Evolutionary conservation across 2,329 filamentous ascomycete genomes (phyloP).

Genomic region (Periconia sp.): DNA sequence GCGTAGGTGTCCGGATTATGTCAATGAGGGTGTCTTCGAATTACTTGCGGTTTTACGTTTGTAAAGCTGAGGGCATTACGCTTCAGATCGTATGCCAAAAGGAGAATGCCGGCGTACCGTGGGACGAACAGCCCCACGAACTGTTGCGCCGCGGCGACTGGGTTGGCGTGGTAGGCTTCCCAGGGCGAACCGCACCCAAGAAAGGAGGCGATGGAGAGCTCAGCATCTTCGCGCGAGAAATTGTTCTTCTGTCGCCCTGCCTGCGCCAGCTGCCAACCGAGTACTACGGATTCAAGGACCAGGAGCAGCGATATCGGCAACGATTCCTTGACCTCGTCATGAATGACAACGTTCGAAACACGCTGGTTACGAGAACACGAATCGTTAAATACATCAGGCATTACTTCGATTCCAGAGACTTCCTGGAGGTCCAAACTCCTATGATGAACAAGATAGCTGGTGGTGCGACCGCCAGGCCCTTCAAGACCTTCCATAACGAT

Average conservation of each 20-base stretch:
- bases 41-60: constrained; percentile 13
- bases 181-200: constrained; percentile 87
- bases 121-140: constrained; percentile 83
- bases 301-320: constrained; percentile 91
- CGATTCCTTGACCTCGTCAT: constrained; percentile 96
- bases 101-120: constrained; percentile 74
- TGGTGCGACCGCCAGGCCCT: constrained; percentile 93
- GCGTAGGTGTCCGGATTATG: constrained; percentile 86
- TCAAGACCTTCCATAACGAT: constrained; percentile 95
- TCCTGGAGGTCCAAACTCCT: constrained; percentile 90
- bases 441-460: constrained; percentile 98
- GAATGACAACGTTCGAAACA: constrained; percentile 84
- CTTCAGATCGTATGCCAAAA: constrained; percentile 93
- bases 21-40: constrained; percentile 69
- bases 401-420: constrained; percentile 87
- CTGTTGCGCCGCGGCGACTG: constrained; percentile 90
- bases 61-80: constrained; percentile 75
- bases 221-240: constrained; percentile 87
- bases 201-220: constrained; percentile 89
- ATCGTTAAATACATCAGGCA: constrained; percentile 85
- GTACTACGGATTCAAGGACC: constrained; percentile 87
- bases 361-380: constrained; percentile 84
- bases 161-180: constrained; percentile 84
- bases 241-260: constrained; percentile 87
- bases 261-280: constrained; percentile 79